These are phyloP conservation scores for Coemansia sp. DNA, from an alignment of 192 early-diverging fungal species.

Conservation along the genomic window DNA sequence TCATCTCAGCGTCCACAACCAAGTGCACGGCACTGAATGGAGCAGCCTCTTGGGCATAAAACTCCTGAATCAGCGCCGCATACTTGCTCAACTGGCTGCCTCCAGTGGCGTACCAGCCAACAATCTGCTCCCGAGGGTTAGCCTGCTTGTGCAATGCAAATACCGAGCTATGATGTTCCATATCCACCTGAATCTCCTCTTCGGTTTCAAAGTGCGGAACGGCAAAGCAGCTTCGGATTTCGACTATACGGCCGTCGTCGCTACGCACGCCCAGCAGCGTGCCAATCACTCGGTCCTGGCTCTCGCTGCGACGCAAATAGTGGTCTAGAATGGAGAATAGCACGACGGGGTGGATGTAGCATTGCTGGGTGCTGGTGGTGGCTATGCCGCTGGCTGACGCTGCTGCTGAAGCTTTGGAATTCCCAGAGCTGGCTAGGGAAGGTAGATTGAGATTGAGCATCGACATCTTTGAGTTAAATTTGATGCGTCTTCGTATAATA, in stretches of 20 bases:
- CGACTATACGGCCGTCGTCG: conserved; percentile 83
- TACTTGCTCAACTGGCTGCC: conserved; percentile 66
- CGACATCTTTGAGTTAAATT: conserved; percentile 7
- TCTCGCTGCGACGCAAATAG: conserved; percentile 79
- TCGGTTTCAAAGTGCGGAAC: conserved; percentile 75
- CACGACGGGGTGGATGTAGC: conserved; percentile 71
- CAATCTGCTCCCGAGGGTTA: conserved; percentile 83
- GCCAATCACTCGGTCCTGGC: conserved; percentile 82
- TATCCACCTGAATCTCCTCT: conserved; percentile 81
- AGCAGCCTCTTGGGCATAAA: conserved; percentile 74
- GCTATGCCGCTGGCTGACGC: conserved; percentile 20
- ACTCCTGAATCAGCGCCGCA: conserved; percentile 73
- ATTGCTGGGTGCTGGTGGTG: conserved; percentile 40
- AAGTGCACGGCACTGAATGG: conserved; percentile 77
- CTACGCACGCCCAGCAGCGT: conserved; percentile 85
- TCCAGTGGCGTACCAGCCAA: conserved; percentile 88
- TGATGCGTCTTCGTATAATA: neutral
- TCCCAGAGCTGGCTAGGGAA: conserved; percentile 23
- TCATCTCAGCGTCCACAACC: conserved; percentile 80
- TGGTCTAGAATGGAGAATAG: conserved; percentile 93
- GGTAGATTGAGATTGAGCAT: conserved; percentile 55
- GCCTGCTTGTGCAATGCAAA: conserved; percentile 84
- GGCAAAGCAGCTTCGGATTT: conserved; percentile 86
- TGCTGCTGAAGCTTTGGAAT: conserved; percentile 2
- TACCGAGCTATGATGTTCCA: conserved; percentile 86